These are phyloP conservation scores for Jacaranda mimosifolia DNA, from an alignment of 257 asterid species.

Conservation along the genomic window DNA sequence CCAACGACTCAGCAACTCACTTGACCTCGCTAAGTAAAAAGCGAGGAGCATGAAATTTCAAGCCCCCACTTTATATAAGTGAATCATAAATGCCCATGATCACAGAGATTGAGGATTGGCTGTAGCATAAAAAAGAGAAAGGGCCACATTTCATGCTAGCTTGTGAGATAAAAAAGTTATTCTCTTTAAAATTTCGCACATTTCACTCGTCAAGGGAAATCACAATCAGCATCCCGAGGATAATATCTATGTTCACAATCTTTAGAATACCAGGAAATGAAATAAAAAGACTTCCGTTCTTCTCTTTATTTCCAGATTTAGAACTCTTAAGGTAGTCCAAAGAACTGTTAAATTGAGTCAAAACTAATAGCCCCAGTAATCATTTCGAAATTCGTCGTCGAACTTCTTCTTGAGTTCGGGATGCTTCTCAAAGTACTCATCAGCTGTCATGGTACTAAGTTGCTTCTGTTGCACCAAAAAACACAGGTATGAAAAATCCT, in stretches of 20 bases:
- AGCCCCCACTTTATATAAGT: too few relatives aligned
- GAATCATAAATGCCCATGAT: too few relatives aligned
- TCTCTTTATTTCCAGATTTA: slow-evolving; percentile 57
- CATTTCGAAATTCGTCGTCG: slow-evolving; percentile 70
- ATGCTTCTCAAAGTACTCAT: slow-evolving; percentile 89
- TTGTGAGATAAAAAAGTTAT: neutral
- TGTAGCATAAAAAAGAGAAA: too few relatives aligned
- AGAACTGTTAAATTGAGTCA: slow-evolving; percentile 19
- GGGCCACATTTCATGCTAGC: too few relatives aligned
- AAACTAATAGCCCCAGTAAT: slow-evolving; percentile 64
- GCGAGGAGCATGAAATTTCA: too few relatives aligned
- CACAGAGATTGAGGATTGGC: too few relatives aligned
- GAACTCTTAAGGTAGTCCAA: slow-evolving; percentile 38
- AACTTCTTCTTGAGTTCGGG: slow-evolving; percentile 88
- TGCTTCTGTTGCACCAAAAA: slow-evolving; percentile 60
- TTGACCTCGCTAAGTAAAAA: too few relatives aligned
- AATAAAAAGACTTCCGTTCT: slow-evolving; percentile 27
- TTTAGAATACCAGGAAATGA: slow-evolving; percentile 21
- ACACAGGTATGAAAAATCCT: slow-evolving; percentile 30
- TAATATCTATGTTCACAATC: slow-evolving; percentile 31
- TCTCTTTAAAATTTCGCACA: slow-evolving; percentile 1
- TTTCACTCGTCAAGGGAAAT: slow-evolving; percentile 22
- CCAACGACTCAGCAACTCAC: too few relatives aligned
- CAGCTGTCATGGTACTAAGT: slow-evolving; percentile 94
- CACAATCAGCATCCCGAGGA: slow-evolving; percentile 32